Conservation (phyloP, 768 basidiomycete genomes). For the Lanmaoa rubissima region DNA sequence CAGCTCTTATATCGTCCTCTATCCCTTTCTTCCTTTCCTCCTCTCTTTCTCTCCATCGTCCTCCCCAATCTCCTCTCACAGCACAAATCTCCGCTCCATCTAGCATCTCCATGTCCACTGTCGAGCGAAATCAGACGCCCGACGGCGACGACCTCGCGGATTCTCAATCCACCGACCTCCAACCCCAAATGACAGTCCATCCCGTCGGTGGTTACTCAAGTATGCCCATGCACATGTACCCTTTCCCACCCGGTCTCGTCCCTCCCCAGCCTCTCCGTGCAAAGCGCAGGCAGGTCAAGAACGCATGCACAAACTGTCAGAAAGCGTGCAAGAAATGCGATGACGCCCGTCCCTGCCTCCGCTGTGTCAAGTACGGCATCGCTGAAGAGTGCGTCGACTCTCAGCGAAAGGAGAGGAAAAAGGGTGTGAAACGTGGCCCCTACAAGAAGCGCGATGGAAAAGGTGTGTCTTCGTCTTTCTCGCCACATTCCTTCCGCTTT, state of each 20-base stretch:
- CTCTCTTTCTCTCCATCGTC: conserved; percentile 11
- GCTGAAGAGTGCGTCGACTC: conserved; percentile 88
- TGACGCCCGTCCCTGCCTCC: conserved; percentile 87
- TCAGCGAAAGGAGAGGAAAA: conserved; percentile 88
- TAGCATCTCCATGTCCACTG: conserved; percentile 33
- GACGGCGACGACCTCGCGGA: conserved; percentile 41
- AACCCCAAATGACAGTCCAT: conserved; percentile 52
- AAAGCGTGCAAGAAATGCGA: conserved; percentile 93
- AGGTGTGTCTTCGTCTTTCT: conserved; percentile 51
- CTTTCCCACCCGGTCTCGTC: conserved; percentile 51
- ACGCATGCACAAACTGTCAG: conserved; percentile 88
- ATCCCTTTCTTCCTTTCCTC: conserved; percentile 8
- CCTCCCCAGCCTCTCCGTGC: conserved; percentile 54
- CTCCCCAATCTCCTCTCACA: conserved; percentile 24
- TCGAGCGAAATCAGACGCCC: conserved; percentile 40
- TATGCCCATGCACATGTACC: conserved; percentile 70
- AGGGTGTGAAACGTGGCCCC: conserved; percentile 82
- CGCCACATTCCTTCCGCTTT: conserved; percentile 18
- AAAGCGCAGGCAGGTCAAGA: conserved; percentile 88
- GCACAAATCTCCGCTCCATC: conserved; percentile 20
- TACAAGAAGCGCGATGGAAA: conserved; percentile 96
- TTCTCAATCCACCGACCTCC: conserved; percentile 35
- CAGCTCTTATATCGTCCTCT: conserved; percentile 22
- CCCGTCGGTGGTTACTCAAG: conserved; percentile 47
- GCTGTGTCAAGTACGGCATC: conserved; percentile 89